Evolutionary conservation across 768 basidiomycete genomes (phyloP), one percentile per base, ranked within the genome.

Genomic region (Lentinula lateritia): DNA sequence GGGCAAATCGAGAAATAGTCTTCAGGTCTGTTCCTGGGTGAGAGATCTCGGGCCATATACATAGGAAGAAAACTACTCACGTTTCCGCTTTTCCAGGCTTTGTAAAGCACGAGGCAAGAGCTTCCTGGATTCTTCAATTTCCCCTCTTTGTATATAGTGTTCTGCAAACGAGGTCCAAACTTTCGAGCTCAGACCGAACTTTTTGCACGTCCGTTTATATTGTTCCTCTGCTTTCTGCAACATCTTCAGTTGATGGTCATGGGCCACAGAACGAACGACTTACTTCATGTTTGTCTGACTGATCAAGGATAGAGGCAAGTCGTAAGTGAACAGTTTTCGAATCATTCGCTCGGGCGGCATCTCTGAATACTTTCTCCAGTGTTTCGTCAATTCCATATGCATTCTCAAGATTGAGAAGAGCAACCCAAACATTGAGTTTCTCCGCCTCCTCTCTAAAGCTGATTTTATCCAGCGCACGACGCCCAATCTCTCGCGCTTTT

Each of bases 341-440:
- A 68, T 99, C 95, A 70, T 97, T 98, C 39, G 90, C 83, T 53
- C 89, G 84, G 6, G 84, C 86, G 32, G 96, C 97, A 67, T 98
- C 92, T 70, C 89, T 93, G 82, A 98, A 97, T 2, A 84, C 79
- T n/a, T 75, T 70, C 53, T 95, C 94, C 39, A 93, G 72, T 0
- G 82, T 83, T 68, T 93, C 86, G 35, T 90, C 89, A 7, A 88
- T 91, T 1, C 97, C 97, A 69, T 95, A 98, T 13, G 87, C 77
- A 66, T 95, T 95, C 76, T 99, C 97, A 68, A 99, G 70, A 69
- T 99, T 99, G 64, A 99, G 82, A 52, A 96, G 74, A 8, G 96
- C 97, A 70, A 96, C 92, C 97, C 97, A 99, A 45, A 99, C 87
- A 68, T 99, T 99, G 64, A 98, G 74, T 71, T 90, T 93, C 74